Evolutionary conservation across 1,284 basidiomycete species (phyloP), one percentile per base, ranked within the genome.

Genomic region (Tausonia pullulans): DNA sequence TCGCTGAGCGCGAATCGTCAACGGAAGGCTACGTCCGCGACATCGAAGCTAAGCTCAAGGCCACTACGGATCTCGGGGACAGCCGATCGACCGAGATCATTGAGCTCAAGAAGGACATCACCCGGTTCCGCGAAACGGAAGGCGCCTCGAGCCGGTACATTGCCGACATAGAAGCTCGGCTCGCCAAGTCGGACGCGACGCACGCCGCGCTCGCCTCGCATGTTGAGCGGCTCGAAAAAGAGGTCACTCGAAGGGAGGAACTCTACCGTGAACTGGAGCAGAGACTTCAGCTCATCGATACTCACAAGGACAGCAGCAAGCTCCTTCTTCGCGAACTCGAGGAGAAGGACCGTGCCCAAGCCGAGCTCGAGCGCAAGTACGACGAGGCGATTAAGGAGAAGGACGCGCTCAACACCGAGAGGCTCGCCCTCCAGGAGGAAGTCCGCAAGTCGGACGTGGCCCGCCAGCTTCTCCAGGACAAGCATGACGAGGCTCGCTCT

Each of bases 11-110:
- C 63, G 95, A 98, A 75, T 81, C 85, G 2, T 89, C 91, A 0
- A 92, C 90, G 43, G 94, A 98, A 88, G 87, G 86, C 1, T 97
- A 98, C 75, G 87, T 97, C 41, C 87, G 84, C 57, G 93, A 97
- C 73, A 80, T 98, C 43, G 94, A 98, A 75, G 84, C 87, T 69
- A 90, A 90, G 75, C 84, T 98, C 73, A 90, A 88, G 75, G 76
- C 80, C 2, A 87, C 87, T 70, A 85, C 91, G 69, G 90, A 94
- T 70, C 84, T 82, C 4, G 86, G 86, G 27, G 77, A 88, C 51
- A 81, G 82, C 9, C 88, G 89, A 10, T 85, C 82, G 65, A 85
- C 87, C 70, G 86, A 87, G 2, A 81, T 95, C 70, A 80, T 80
- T 14, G 90, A 94, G 67, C 81, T 98, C 63, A 87, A 85, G 73